Base-by-base conservation (phyloP, 306 rosid genomes). In the Lithocarpus polystachyus region DNA sequence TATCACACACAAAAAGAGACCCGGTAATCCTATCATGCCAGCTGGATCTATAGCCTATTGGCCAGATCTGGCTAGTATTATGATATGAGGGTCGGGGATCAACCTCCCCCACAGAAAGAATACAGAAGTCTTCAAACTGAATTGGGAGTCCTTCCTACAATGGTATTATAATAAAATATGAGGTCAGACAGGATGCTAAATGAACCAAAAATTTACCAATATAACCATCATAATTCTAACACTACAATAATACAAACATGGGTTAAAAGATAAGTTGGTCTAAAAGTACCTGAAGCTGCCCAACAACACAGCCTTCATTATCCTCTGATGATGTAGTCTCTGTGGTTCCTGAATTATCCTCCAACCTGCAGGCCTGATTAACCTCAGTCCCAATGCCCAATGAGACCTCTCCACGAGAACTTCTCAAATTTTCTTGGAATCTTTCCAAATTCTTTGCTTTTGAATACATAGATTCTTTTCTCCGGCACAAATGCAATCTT, bases 11-110 rank as follows among this genome's bases (percentile, higher is more conserved):
- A 78, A 92, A 94, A 72, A 92, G 81, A 71, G 99, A 94, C 59
- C 97, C 93, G 56, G 99, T 92, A 80, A 94, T 80, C 82, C 69
- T 89, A 84, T 94, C 99, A 80, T 94, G 99, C 99, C 97, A 94
- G 75, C 91, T 88, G 68, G 95, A 92, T 87, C 73, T 91, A 80
- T 83, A 92, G 77, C 99, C 99, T 69, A 92, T 61, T 15, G 99
- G 97, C 85, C 78, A 89, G 74, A 90, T 86, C 75, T 72, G 71
- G 78, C 87, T 84, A 75, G 77, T 89, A 85, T 86, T 92, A 79
- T 78, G 83, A 89, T 92, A 94, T 56, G 97, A 79, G 75, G 91
- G 83, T 85, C 99, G 89, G 43, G 53, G 79, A 87, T 92, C 99
- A 85, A 84, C 82, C 84, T 94, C 87, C 76, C 99, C 99, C 86